Evolutionary conservation across 2,329 filamentous ascomycete species (phyloP), one percentile per base, ranked within the genome.

Genomic region (Fusarium odoratissimum): DNA sequence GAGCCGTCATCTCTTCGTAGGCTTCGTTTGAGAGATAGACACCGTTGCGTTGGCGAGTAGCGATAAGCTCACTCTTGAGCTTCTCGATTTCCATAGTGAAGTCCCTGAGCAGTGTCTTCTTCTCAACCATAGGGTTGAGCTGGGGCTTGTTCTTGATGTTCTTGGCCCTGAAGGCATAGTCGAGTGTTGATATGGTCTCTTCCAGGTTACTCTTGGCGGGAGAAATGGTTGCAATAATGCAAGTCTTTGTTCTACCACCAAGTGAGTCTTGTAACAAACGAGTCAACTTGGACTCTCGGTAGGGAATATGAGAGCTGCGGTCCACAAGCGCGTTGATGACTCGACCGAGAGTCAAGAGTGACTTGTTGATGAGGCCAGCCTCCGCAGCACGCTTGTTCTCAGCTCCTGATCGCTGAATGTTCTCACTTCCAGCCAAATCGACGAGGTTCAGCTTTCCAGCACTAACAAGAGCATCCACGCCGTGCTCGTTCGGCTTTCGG

Each of bases 141-240:
- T 99, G 96, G 1, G 96, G 97, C 82, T 98, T 98, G 83, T 99
- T 99, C 55, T 94, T 93, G 77, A 99, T 99, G 76, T 99, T 98
- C 86, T 99, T 99, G 21, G 96, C 96, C 51, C 96, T 90, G 83
- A 98, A 98, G 16, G 96, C 97, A 79, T 99, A 99, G 81, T 99
- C 96, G 4, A 99, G 88, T 0, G 97, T 99, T 1, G 96, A 98
- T 67, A 99, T 98, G 0, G 97, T 99, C 82, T 99, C 96, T 79
- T 99, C 96, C 3, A 99, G 86, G 76, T 98, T 99, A 82, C 92
- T 95, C 82, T 96, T 97, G 12, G 95, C 94, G 2, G 96, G 95
- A 5, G 96, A 98, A 44, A 99, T 89, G 1, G 96, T 99, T 10
- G 96, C 96, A 78, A 99, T 98, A 74, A 99, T 99, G 84, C 96